Percentiles rank a stretch among this genome's conserved stretches.
phyloP scores from a whole-genome alignment of 2,329 filamentous ascomycete genomes.

The Hypocrella siamensis region DNA sequence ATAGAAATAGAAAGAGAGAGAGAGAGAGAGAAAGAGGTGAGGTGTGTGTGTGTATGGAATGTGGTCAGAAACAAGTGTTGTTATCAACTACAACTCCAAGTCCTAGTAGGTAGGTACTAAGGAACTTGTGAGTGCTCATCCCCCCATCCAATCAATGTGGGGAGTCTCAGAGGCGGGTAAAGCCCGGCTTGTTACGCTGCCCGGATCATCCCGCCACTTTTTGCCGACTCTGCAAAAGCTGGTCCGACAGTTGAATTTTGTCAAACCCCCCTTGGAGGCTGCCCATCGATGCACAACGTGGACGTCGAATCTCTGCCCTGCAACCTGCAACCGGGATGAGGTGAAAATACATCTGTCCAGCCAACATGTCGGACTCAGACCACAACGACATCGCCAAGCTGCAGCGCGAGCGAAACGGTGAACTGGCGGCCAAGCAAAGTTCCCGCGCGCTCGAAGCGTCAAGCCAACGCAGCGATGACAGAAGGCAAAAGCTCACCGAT shows the following conservation, averaged over 20 bases:
- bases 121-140: too few species aligned
- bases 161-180: slow-evolving; percentile 15
- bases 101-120: not conserved
- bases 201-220: slow-evolving; percentile 10
- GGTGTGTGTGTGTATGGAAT: not conserved
- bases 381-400: slow-evolving; percentile 78
- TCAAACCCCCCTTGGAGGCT: slow-evolving; percentile 7
- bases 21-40: not conserved
- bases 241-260: too few species aligned
- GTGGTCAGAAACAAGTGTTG: not conserved
- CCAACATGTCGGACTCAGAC: slow-evolving; percentile 59
- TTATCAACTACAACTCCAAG: too few species aligned
- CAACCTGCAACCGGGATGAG: slow-evolving; percentile 27
- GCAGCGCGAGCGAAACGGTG: slow-evolving; percentile 83
- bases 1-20: not conserved
- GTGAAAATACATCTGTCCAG: slow-evolving; percentile 14
- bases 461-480: slow-evolving; percentile 72
- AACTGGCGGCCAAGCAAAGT: slow-evolving; percentile 63
- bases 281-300: slow-evolving; percentile 20
- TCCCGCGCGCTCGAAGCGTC: slow-evolving; percentile 64
- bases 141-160: too few species aligned
- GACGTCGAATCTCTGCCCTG: slow-evolving; percentile 17
- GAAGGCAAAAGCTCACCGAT: slow-evolving; percentile 84
- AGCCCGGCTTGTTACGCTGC: slow-evolving; percentile 10
- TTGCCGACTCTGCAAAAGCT: slow-evolving; percentile 12